Evolutionary conservation across 176 grass and related monocot species (phyloP).

Genomic region (Triticum urartu): DNA sequence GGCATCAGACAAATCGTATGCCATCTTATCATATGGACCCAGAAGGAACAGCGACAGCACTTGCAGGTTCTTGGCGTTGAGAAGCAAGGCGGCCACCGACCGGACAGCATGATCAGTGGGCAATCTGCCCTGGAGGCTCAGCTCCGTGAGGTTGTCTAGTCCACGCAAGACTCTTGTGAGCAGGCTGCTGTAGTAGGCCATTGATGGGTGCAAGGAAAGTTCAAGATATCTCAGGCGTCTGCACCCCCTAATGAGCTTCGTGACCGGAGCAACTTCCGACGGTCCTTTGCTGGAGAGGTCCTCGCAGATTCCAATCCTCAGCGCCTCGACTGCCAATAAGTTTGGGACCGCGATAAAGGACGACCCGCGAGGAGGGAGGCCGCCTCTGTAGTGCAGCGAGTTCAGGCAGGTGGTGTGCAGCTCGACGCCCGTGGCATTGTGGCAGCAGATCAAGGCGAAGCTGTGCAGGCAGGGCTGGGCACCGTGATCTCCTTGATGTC

Average conservation of each 20-base stretch:
- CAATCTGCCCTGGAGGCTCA: conserved; percentile 27
- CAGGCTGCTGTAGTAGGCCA: not conserved
- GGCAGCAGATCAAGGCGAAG: conserved; percentile 16
- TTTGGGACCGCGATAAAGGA: not conserved
- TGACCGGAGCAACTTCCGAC: not conserved
- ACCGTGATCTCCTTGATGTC: not conserved
- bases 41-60: not conserved
- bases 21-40: not conserved
- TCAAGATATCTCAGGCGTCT: not conserved
- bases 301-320: not conserved
- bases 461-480: not conserved
- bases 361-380: not conserved
- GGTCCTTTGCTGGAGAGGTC: not conserved
- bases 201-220: not conserved
- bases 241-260: not conserved
- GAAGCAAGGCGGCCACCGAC: not conserved
- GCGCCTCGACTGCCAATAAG: not conserved
- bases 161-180: not conserved
- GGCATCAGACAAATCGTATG: not conserved
- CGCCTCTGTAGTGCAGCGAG: not conserved
- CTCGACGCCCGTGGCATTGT: not conserved
- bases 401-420: not conserved
- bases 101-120: not conserved
- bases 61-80: not conserved
- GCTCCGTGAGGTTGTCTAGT: not conserved